Base-by-base conservation (phyloP, 2,329 filamentous ascomycete species). In the Penicillium aurantiogriseum region DNA sequence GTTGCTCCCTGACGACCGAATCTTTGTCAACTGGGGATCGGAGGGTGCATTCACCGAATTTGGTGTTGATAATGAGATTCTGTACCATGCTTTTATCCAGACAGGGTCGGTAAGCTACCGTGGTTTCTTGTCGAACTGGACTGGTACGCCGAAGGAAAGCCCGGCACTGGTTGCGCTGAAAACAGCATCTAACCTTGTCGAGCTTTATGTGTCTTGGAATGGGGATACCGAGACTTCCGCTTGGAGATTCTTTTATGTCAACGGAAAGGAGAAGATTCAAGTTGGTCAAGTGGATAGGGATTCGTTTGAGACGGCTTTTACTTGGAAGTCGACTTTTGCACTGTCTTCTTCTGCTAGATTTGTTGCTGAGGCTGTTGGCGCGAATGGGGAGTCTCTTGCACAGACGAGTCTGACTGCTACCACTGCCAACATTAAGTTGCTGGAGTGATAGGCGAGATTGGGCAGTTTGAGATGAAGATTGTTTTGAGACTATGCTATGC, bases 41-140 rank as follows among this genome's bases (percentile, higher is more conserved):
- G 57, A 52, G 21, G 58, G 60, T 7, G 57, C 63, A 0, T 38
- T 65, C 17, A 67, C 68, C 0, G 69, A 69, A 17, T 66, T 57
- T 36, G 27, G 57, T 23, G 54, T 63, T 1, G 62, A 75, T 46
- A 69, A 72, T 4, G 67, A 65, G 4, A 54, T 66, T 0, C 61
- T 74, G 15, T 74, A 73, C 58, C 72, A 75, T 52, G 67, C 72
- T 0, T 73, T 73, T 51, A 64, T 73, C 43, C 67, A 75, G 31
- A 59, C 64, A 21, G 65, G 62, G 8, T 69, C 71, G 0, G 59
- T 74, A 56, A 75, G 69, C 56, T 77, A 76, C 58, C 71, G 75
- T 10, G 73, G 61, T 0, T 76, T 73, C 43, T 57, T 67, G 11
- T 71, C 64, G n/a, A 72, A 75, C 39, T 77, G 74, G 75, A 74